Evolutionary conservation across 164 flowering plant species (phyloP), one percentile per base, ranked within the genome.

Genomic region (Liriodendron chinense): DNA sequence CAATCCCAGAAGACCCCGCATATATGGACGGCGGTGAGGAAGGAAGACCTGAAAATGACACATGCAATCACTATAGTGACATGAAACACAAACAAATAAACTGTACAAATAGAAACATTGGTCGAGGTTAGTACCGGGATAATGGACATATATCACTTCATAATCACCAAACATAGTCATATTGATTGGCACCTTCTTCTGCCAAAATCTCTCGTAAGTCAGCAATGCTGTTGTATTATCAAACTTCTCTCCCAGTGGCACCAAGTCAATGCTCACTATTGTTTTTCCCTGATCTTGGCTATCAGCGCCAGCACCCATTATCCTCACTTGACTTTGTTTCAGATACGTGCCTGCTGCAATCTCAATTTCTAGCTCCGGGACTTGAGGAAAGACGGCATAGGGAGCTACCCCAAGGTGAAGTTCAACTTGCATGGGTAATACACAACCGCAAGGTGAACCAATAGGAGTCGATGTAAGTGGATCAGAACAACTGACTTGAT

Each of bases 361-460:
- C 86, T 96, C 99, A 82, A 86, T 88, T 83, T 85, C 98, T 65
- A 96, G 85, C 84, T 96, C 92, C 75, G 50, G 84, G 75, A 92
- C 87, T 74, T 84, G 84, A 12, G 97, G 98, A 80, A 96, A 96
- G 72, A 96, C 76, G 53, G 88, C 80, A 86, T 79, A 88, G 1
- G 88, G 86, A 73, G 97, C 90, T 50, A 94, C 87, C 65, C 87
- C 88, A 12, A 94, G 85, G 43, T 87, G 84, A 82, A 96, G 94
- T 77, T 82, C 87, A 82, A 96, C 89, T 92, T 86, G 91, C 91
- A 96, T 92, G 47, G 99, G 98, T 61, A 89, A 78, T 12, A 96
- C 98, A 84, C 99, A 96, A 47, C 92, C 94, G 81, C 99, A 96
- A 48, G 98, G 96, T 72, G 99, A 90, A 73, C 93, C 96, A 82